These are phyloP conservation scores for Penicillium sp. DNA, from an alignment of 2,329 filamentous ascomycete species.

Conservation along the genomic window DNA sequence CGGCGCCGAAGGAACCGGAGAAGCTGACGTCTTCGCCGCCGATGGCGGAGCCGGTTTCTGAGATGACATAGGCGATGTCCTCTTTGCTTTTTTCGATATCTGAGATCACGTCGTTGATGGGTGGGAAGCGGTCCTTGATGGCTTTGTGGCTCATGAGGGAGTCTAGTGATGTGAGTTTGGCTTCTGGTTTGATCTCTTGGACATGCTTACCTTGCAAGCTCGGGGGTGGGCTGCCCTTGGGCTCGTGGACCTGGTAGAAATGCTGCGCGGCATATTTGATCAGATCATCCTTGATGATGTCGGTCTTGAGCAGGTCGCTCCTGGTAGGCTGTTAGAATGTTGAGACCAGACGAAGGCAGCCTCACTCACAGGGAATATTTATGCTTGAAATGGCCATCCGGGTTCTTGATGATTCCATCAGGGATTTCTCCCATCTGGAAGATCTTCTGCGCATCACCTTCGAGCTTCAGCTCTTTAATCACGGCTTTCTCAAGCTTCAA, in stretches of 20 bases:
- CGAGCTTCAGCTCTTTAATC: conserved; percentile 3
- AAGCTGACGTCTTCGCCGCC: conserved; percentile 3
- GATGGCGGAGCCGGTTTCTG: conserved; percentile 7
- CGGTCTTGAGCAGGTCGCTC: not conserved
- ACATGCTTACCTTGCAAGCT: not conserved
- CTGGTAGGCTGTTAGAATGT: not conserved
- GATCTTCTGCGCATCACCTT: not conserved
- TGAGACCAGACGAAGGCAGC: not conserved
- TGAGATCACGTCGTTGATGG: not conserved
- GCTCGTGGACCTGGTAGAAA: conserved; percentile 9
- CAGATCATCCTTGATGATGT: not conserved
- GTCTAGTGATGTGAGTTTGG: not conserved
- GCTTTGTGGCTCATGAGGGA: conserved; percentile 2
- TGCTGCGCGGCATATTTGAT: conserved; percentile 14
- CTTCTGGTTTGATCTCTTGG: not conserved
- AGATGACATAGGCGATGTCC: conserved; percentile 7
- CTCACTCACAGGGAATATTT: not conserved
- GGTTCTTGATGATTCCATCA: not conserved
- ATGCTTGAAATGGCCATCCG: not conserved
- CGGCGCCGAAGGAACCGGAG: conserved; percentile 8
- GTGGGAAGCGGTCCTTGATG: not conserved
- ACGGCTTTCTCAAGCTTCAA: conserved; percentile 4
- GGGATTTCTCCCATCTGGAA: conserved; percentile 5
- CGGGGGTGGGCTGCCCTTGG: not conserved
- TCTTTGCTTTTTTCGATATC: not conserved